Evolutionary conservation across 1,139 yeast species (phyloP), one percentile per base, ranked within the genome.

Genomic region (Protomyces inundatus): DNA sequence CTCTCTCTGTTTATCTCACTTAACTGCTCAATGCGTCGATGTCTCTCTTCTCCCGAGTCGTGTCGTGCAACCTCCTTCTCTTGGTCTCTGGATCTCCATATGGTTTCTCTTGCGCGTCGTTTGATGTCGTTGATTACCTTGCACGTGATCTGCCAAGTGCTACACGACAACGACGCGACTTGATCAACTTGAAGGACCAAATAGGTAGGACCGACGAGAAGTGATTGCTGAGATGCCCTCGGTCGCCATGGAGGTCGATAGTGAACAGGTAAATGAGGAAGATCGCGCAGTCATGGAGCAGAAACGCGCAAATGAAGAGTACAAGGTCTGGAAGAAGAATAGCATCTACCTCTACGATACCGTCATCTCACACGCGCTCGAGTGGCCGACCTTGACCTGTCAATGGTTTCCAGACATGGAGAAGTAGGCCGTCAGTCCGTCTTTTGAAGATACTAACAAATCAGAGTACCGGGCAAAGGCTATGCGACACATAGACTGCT

Each of bases 291-390:
- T 51, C 14, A 52, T 51, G 30, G 64, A 60, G 32, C 53, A 56
- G 2, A 60, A 46, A 37, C 16, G 45, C 48, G 51, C 46, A 4
- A 54, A 60, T 33, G 58, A 60, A 37, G 64, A 54, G 36, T 54
- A 54, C 58, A 60, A 60, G 48, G 64, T 54, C 4, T 93, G 98
- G 98, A 91, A 91, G 75, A 93, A 93, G 73, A 86, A 96, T 10
- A 88, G 93, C n/a, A 97, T 96, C 14, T 81, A 90, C 69, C 78
- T 93, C 61, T 93, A 93, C 76, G 89, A 89, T 74, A 79, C 88
- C 67, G 81, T 90, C 70, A 83, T 89, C 68, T 83, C 95, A 40
- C 80, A 83, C 67, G 83, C 88, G 30, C 77, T 85, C 59, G 84
- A 85, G 55, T 82, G 82, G 78, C 91, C 93, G 23, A 76, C 81